Evolutionary conservation across 2,329 filamentous ascomycete genomes (phyloP), one percentile per base, ranked within the genome.

Genomic region (Talaromyces rugulosus): DNA sequence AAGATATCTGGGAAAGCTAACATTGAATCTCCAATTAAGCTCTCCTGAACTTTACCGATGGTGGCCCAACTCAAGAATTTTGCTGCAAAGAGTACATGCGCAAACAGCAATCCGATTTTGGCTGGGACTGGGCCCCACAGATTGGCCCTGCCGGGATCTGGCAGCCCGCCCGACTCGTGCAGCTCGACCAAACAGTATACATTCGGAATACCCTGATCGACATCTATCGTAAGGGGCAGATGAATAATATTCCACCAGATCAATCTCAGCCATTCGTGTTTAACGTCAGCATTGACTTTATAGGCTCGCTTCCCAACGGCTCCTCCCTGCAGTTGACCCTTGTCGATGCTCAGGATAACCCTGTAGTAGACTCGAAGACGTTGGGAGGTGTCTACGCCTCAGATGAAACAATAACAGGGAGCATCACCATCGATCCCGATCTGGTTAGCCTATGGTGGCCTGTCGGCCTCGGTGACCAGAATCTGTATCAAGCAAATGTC

Each of bases 101-200:
- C 33, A 87, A 88, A 68, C 81, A 87, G 67, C 83, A 87, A 69
- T 83, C 78, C 8, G 85, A 87, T 68, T 87, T 87, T 69, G 86
- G 86, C 1, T 88, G 85, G 86, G 85, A 87, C 63, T 86, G 84
- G 84, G 83, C 83, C 9, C 84, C 83, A 11, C 83, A 82, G 0
- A 86, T 88, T 68, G 78, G 81, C 18, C 84, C 86, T 0, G 82
- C 83, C 18, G 86, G 86, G 2, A 82, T 85, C 5, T 89, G 85
- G 86, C 79, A 83, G 64, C 82, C 84, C 47, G 85, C 83, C 1
- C 85, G 81, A 69, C 71, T 86, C 1, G 76, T 87, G 11, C 83
- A 87, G 64, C 74, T 86, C 7, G 68, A 71, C 62, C 72, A 1
- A 64, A 74, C 1, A 8, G 44, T 83, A 1, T 78, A 85, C 63